Evolutionary conservation across 2,329 filamentous ascomycete species (phyloP), one percentile per base, ranked within the genome.

Genomic region (Aspergillus candidus): DNA sequence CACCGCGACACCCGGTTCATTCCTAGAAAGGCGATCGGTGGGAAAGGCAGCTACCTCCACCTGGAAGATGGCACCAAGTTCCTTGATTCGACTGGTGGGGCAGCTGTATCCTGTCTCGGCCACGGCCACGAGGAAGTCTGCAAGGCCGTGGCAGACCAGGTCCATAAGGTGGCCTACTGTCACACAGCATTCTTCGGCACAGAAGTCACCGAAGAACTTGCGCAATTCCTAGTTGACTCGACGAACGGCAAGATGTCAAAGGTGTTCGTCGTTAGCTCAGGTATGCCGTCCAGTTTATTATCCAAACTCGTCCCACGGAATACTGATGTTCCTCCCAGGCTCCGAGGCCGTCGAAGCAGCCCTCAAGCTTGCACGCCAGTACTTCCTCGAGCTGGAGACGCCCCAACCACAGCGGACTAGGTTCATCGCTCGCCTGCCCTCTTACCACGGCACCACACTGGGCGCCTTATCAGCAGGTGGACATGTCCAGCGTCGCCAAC

Each of bases 11-110:
- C 77, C 2, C 69, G 70, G 42, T 54, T 67, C 27, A 48, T 68
- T 14, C 72, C 77, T n/a, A 62, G 67, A 40, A 68, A 63, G 38
- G 76, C 77, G 4, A 58, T 70, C 8, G 71, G 67, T 0, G 78
- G 72, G 4, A 62, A 70, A 43, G 77, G 75, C 10, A 70, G 73
- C 51, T 76, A 74, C 47, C 62, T 81, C n/a, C 63, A 69, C 30
- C 66, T 80, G 1, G 68, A 69, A 52, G 72, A 74, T 57, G 82
- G 82, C 1, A 72, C 75, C 17, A 70, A 67, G 30, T 76, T 93
- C 35, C 75, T 89, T 11, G 87, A 93, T 61, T 83, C 80, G 1
- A 85, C 82, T 14, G 78, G 83, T 22, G 87, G 87, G 14, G 83
- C 86, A 3, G 84, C 83, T 15, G 85, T 89, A 3, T 74, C 80